Evolutionary conservation across 73 alveolate species (phyloP).

Genomic region (Paramecium octaurelia): DNA sequence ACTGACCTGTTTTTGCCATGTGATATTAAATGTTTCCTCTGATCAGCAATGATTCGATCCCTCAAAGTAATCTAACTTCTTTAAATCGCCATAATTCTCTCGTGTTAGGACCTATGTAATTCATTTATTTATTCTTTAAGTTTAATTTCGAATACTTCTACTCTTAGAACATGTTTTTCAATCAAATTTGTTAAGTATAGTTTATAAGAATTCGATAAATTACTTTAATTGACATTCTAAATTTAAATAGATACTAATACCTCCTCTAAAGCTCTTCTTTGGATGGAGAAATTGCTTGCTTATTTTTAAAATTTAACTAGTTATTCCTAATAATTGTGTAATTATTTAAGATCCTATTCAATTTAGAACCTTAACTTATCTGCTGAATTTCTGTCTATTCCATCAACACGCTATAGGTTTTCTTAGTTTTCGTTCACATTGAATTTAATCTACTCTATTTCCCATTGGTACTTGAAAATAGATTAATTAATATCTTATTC

Average conservation of each 20-base stretch:
- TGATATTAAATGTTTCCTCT: neutral
- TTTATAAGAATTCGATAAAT: neutral
- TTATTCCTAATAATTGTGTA: neutral
- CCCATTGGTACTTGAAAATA: neutral
- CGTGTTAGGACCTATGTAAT: neutral
- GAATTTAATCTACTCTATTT: neutral
- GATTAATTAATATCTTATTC: neutral
- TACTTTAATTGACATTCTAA: neutral
- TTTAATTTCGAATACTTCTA: neutral
- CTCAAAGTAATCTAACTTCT: constrained; percentile 2
- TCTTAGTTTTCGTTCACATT: neutral
- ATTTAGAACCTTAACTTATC: neutral
- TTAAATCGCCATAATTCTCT: neutral
- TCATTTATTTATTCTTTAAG: neutral
- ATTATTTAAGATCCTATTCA: neutral
- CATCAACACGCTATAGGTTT: constrained; percentile 3
- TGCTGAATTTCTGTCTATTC: constrained; percentile 11
- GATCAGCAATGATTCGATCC: constrained; percentile 19
- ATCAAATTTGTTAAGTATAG: neutral
- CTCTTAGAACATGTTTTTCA: neutral
- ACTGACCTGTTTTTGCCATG: neutral
- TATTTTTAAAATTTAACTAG: neutral
- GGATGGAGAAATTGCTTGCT: neutral
- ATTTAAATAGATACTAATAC: neutral
- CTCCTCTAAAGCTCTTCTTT: constrained; percentile 16